Evolutionary conservation across 2,329 filamentous ascomycete species (phyloP), one percentile per base, ranked within the genome.

Genomic region (Cladosporium sp.): DNA sequence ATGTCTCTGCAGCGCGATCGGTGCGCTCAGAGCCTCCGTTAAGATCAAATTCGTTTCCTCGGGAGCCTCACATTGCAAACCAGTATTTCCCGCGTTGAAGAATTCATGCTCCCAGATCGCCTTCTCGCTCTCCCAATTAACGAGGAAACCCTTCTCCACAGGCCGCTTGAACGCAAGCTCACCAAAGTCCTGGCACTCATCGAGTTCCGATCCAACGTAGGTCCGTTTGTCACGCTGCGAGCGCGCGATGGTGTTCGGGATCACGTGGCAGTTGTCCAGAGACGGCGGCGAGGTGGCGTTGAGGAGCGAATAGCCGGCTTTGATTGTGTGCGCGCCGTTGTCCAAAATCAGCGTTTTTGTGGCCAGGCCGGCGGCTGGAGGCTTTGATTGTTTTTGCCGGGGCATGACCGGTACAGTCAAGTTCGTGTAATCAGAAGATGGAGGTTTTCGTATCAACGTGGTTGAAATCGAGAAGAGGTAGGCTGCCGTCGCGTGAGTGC

Each of bases 71-170:
- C 86, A 89, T 70, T 76, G 52, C 9, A 59, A 51, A 78, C 76
- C n/a, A 82, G 82, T 59, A 81, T 81, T 54, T 79, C 74, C n/a
- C 14, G 34, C 34, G 40, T 49, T 43, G 61, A 95, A 85, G 64
- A 97, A 87, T 55, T 91, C 85, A 61, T 85, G 83, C 64, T 96
- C 90, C 93, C 93, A 98, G 48, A 98, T 89, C 65, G 93, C 91
- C 70, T 89, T 92, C 73, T 98, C 83, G 0, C 87, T 85, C 70
- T 98, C 93, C 93, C 93, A 98, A 66, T 92, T 96, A 56, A 97
- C 91, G 46, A 97, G 78, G 66, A 88, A 97, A 7, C 93, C 93
- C 70, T 91, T 95, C 70, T 98, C 93, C 1, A 97, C 87, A 0
- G 93, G 93, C 0, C 92, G 78, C 1, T 92, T 82, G 64, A 96